A percentile compares a stretch with the other conserved stretches of the same genome.
Conservation (phyloP, 2,329 filamentous ascomycete species). For the Sporothrix curviconia region DNA sequence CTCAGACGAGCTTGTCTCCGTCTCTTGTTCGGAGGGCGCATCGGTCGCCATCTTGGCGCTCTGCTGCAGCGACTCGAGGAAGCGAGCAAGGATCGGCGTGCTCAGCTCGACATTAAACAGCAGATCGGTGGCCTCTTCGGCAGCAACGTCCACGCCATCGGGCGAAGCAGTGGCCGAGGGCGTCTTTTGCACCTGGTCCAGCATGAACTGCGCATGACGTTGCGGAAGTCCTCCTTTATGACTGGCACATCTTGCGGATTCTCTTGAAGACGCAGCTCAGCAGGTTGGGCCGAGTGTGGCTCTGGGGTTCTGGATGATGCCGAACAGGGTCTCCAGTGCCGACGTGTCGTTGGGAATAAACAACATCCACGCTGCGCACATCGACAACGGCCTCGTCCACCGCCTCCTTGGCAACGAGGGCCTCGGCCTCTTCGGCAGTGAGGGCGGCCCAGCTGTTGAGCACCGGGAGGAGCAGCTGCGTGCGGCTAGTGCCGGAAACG, state of each 20-base stretch:
- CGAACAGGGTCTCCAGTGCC: conserved; percentile 47
- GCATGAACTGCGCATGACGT: conserved; percentile 55
- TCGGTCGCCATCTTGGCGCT: conserved; percentile 66
- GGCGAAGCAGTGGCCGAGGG: conserved; percentile 25
- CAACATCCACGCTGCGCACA: conserved; percentile 41
- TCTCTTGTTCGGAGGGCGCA: conserved; percentile 68
- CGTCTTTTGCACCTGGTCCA: conserved; percentile 51
- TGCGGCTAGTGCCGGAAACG: conserved; percentile 62
- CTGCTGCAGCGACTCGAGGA: conserved; percentile 68
- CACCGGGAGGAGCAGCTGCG: conserved; percentile 67
- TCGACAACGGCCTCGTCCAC: conserved; percentile 29
- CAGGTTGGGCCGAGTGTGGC: conserved; percentile 46
- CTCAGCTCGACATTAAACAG: conserved; percentile 68
- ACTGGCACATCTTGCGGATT: conserved; percentile 62
- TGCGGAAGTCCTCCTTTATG: conserved; percentile 58
- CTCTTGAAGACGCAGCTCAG: conserved; percentile 60
- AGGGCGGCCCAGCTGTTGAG: conserved; percentile 63
- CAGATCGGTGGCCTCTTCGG: conserved; percentile 62
- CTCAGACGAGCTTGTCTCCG: conserved; percentile 68
- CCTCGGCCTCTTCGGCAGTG: conserved; percentile 41
- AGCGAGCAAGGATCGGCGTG: conserved; percentile 62
- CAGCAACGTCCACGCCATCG: conserved; percentile 34
- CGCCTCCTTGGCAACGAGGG: conserved; percentile 38
- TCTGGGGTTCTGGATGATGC: conserved; percentile 38
- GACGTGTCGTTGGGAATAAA: conserved; percentile 47